Percentiles rank a stretch among this genome's conserved stretches.
Conservation (phyloP, 495 filamentous ascomycete genomes). For the Gamarada debralockiae region DNA sequence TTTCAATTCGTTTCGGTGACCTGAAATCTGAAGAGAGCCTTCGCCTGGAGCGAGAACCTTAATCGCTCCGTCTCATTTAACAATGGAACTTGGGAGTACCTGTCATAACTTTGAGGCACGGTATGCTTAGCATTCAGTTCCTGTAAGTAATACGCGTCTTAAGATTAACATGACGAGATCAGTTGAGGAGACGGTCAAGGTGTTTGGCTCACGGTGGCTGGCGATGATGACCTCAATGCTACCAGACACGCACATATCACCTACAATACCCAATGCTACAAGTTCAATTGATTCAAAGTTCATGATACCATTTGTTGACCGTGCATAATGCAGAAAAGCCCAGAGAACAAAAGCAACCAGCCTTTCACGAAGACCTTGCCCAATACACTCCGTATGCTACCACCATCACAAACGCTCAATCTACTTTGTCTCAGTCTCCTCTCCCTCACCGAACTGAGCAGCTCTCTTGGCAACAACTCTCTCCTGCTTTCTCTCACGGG, state of each 20-base stretch:
- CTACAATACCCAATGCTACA: neutral
- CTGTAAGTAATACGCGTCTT: too few species aligned
- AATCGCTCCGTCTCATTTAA: too few species aligned
- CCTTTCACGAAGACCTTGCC: conserved; percentile 27
- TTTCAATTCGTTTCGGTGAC: too few species aligned
- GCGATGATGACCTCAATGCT: neutral
- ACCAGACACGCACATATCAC: neutral
- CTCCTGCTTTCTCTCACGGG: conserved; percentile 92
- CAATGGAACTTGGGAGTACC: too few species aligned
- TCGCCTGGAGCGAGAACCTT: too few species aligned
- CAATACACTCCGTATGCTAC: conserved; percentile 26
- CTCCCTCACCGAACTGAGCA: conserved; percentile 68
- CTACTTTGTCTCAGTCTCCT: conserved; percentile 48
- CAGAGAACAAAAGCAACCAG: conserved; percentile 29
- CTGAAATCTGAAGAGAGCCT: too few species aligned
- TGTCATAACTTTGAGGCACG: too few species aligned
- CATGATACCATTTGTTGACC: conserved; percentile 47
- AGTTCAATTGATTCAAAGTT: conserved; percentile 32
- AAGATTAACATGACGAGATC: too few species aligned
- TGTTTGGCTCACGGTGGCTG: too few species aligned
- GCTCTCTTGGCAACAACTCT: conserved; percentile 85
- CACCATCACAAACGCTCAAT: conserved; percentile 21
- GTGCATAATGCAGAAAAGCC: conserved; percentile 47
- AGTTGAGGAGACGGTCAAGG: too few species aligned
- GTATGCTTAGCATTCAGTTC: too few species aligned